Conservation (phyloP, 2,329 filamentous ascomycete species). For the Epichloe coenophiala region DNA sequence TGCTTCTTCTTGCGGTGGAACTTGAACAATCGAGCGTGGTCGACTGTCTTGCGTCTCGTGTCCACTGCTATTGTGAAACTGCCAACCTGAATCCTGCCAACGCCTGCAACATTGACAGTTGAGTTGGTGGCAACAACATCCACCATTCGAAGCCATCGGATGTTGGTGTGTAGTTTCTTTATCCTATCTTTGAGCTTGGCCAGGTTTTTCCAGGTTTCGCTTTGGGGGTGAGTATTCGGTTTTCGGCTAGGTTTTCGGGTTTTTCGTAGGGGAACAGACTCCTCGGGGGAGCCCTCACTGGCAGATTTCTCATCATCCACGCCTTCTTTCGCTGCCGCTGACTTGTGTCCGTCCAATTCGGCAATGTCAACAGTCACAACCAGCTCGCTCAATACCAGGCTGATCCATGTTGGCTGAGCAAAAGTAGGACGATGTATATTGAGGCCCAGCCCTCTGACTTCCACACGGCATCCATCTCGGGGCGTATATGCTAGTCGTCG, state of each 20-base stretch:
- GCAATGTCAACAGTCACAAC: slow-evolving; percentile 70
- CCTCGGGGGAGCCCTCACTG: slow-evolving; percentile 14
- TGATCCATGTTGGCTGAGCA: slow-evolving; percentile 92
- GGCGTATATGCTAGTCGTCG: slow-evolving; percentile 83
- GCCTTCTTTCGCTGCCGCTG: slow-evolving; percentile 15
- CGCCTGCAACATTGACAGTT: slow-evolving; percentile 60
- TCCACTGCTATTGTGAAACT: slow-evolving; percentile 79
- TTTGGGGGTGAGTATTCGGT: slow-evolving; percentile 30
- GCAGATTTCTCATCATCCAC: slow-evolving; percentile 13
- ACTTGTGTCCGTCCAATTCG: slow-evolving; percentile 42
- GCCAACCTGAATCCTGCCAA: slow-evolving; percentile 75
- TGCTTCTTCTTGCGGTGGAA: slow-evolving; percentile 42
- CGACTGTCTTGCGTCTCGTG: slow-evolving; percentile 80
- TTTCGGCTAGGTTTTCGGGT: slow-evolving; percentile 5
- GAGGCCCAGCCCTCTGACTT: slow-evolving; percentile 78
- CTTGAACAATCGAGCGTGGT: slow-evolving; percentile 76
- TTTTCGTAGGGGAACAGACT: slow-evolving; percentile 5
- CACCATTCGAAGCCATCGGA: slow-evolving; percentile 79
- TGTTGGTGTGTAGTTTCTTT: slow-evolving; percentile 72
- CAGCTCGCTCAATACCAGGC: slow-evolving; percentile 74
- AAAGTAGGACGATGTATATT: slow-evolving; percentile 89
- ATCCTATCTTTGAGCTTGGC: slow-evolving; percentile 71
- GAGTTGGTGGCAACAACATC: slow-evolving; percentile 79
- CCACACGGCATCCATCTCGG: slow-evolving; percentile 76
- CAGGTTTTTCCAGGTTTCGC: slow-evolving; percentile 68